Percentiles rank a stretch among this genome's conserved stretches.
Conservation (phyloP, 2,329 filamentous ascomycete genomes). For the Diaporthe ampelina region DNA sequence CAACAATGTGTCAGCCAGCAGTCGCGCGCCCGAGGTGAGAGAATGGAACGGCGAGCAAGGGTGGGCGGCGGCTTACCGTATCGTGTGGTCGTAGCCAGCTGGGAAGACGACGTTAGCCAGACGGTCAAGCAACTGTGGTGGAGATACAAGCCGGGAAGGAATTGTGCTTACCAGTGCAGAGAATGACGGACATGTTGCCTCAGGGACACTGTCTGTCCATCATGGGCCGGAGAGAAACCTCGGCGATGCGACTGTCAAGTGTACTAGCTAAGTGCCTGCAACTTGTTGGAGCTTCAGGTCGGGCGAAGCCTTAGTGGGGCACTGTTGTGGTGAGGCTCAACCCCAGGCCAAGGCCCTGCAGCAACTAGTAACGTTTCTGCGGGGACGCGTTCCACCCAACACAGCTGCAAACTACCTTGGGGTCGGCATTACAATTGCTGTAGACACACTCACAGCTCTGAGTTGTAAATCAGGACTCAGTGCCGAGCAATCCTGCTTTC, state of each 20-base stretch:
- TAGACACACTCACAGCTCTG: too few relatives aligned
- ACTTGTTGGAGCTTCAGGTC: slow-evolving; percentile 22
- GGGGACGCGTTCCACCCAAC: neutral
- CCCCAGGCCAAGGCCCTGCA: slow-evolving; percentile 22
- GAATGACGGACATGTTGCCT: slow-evolving; percentile 70
- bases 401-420: neutral
- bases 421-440: too few relatives aligned
- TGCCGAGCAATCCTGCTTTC: too few relatives aligned
- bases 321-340: slow-evolving; percentile 32
- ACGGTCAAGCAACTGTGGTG: slow-evolving; percentile 4
- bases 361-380: slow-evolving; percentile 31
- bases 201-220: slow-evolving; percentile 39
- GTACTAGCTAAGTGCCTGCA: neutral
- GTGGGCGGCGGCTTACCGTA: slow-evolving; percentile 59
- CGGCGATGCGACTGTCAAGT: slow-evolving; percentile 14
- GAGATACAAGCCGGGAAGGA: neutral
- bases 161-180: slow-evolving; percentile 67
- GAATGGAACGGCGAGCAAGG: slow-evolving; percentile 40
- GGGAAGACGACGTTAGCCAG: slow-evolving; percentile 41
- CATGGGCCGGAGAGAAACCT: slow-evolving; percentile 35
- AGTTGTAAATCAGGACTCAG: too few relatives aligned
- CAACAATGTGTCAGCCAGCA: slow-evolving; percentile 41
- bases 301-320: slow-evolving; percentile 36
- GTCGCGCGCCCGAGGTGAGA: neutral
- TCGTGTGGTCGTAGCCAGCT: slow-evolving; percentile 76